Evolutionary conservation across 192 early-diverging fungal genomes (phyloP).

Genomic region (Umbelopsis sp.): DNA sequence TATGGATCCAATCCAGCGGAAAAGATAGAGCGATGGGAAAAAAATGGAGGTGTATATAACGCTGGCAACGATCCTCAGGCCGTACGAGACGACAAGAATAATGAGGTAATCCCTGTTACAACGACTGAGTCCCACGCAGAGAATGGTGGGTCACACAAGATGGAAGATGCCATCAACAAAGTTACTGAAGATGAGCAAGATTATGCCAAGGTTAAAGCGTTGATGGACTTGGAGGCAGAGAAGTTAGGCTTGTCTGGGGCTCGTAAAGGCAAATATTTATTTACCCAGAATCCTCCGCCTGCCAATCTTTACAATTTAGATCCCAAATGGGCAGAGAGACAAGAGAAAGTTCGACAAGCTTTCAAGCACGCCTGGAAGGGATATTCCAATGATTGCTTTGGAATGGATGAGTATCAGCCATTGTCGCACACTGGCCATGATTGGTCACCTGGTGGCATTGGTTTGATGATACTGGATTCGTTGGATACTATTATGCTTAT

Average conservation of each 20-base stretch:
- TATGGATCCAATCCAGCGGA: slow-evolving; percentile 10
- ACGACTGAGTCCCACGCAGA: neutral
- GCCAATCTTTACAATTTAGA: slow-evolving; percentile 11
- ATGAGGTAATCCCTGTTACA: slow-evolving; percentile 21
- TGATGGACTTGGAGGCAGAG: neutral
- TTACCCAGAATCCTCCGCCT: slow-evolving; percentile 27
- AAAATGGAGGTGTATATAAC: slow-evolving; percentile 26
- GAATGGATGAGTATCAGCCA: slow-evolving; percentile 85
- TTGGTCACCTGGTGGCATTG: slow-evolving; percentile 70
- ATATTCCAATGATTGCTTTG: slow-evolving; percentile 79
- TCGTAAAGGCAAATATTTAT: slow-evolving; percentile 16
- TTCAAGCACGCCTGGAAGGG: slow-evolving; percentile 82
- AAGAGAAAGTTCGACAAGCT: slow-evolving; percentile 61
- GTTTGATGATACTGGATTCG: slow-evolving; percentile 83
- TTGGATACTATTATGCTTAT: slow-evolving; percentile 85
- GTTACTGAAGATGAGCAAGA: slow-evolving; percentile 3
- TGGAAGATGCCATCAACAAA: neutral
- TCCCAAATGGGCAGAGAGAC: slow-evolving; percentile 52
- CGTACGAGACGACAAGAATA: slow-evolving; percentile 23
- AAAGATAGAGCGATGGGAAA: slow-evolving; percentile 21
- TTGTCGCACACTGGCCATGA: slow-evolving; percentile 66
- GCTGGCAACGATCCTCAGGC: slow-evolving; percentile 15
- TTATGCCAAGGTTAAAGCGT: slow-evolving; percentile 9
- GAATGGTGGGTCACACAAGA: neutral
- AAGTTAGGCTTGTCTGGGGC: neutral